These are phyloP conservation scores for Erythrophleum fordii DNA, from an alignment of 306 rosid species.

Conservation along the genomic window DNA sequence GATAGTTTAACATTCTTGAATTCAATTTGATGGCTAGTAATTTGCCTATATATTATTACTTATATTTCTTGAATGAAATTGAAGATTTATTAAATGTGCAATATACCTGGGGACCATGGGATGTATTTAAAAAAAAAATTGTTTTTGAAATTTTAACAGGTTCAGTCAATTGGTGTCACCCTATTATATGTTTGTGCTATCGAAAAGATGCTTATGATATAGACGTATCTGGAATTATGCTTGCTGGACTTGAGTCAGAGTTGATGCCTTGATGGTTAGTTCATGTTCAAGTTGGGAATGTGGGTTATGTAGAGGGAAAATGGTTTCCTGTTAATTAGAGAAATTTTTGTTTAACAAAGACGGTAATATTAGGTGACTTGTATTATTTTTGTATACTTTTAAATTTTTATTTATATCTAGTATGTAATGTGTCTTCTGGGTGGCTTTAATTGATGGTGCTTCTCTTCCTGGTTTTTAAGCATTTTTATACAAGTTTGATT, in stretches of 20 bases:
- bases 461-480: neutral
- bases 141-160: neutral
- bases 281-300: neutral
- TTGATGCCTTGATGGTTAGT: constrained; percentile 1
- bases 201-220: neutral
- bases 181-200: neutral
- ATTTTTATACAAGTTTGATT: neutral
- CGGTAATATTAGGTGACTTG: neutral
- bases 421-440: neutral
- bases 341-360: neutral
- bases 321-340: neutral
- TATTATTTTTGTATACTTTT: neutral
- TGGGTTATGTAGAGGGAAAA: constrained; percentile 1
- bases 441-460: neutral
- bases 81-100: neutral
- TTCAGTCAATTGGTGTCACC: neutral
- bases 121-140: neutral
- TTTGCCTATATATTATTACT: neutral
- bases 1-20: neutral
- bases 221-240: neutral
- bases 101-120: neutral
- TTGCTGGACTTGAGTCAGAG: neutral
- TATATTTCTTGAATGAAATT: neutral
- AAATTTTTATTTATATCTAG: neutral
- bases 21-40: neutral